These are phyloP conservation scores for Glonium stellatum DNA, from an alignment of 495 filamentous ascomycete species.

Conservation along the genomic window DNA sequence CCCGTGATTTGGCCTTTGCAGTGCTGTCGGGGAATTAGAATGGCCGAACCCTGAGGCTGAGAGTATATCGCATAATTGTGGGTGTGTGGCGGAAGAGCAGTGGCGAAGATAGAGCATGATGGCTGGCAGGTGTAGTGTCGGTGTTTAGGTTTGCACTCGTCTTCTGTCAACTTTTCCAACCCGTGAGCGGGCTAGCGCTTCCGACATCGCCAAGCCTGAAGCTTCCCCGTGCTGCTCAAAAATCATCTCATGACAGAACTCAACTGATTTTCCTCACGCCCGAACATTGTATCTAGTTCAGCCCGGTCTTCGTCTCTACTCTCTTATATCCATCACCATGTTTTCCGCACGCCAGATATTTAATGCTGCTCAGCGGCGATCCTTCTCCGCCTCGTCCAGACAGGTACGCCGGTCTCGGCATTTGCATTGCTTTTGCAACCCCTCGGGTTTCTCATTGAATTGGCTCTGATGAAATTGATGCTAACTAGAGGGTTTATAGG, in stretches of 20 bases:
- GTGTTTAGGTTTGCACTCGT: too few species aligned
- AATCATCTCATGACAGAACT: not conserved
- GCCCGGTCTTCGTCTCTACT: constrained; percentile 16
- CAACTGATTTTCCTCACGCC: not conserved
- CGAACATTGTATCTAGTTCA: constrained; percentile 12
- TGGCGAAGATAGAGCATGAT: too few species aligned
- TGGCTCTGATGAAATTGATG: constrained; percentile 4
- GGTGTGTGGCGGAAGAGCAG: too few species aligned
- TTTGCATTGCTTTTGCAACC: constrained; percentile 23
- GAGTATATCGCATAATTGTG: too few species aligned
- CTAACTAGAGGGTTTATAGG: constrained; percentile 49
- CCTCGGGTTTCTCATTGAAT: not conserved
- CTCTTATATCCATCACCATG: constrained; percentile 50
- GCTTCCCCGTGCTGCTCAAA: too few species aligned
- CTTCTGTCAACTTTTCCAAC: too few species aligned
- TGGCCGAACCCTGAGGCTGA: too few species aligned
- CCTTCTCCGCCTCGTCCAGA: constrained; percentile 87
- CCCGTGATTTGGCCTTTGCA: too few species aligned
- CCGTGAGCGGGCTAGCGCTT: too few species aligned
- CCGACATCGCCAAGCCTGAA: too few species aligned
- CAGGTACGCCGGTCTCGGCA: constrained; percentile 55
- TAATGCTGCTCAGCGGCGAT: constrained; percentile 69
- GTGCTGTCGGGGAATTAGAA: too few species aligned
- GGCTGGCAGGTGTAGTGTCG: too few species aligned
- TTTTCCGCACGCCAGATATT: constrained; percentile 68